Base-by-base conservation (phyloP, 2,329 filamentous ascomycete species). In the Trichoderma lentiforme region DNA sequence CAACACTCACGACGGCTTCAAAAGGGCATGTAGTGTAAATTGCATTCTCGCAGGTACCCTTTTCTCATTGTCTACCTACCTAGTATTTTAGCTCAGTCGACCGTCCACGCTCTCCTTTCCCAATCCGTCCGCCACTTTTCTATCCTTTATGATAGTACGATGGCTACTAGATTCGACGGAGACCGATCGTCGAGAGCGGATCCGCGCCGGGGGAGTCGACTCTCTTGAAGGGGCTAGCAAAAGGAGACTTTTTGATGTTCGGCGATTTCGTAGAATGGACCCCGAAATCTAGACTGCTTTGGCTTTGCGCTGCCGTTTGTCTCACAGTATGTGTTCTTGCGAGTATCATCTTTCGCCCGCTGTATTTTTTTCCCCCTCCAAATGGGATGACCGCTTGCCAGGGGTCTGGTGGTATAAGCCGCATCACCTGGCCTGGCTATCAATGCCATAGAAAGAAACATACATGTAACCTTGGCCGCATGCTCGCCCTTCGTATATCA, bases 121-220 rank as follows among this genome's bases (percentile, higher is more conserved):
- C 30, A 24, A 36, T 66, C 3, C 11, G 21, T 36, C 30, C 53
- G 8, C 39, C 3, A 9, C 39, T 15, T 30, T 65, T 24, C 39
- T 21, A 51, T 51, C 26, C 12, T 64, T 64, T 32, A 15, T 64
- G 61, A 34, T 53, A 34, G 36, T 11, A 65, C 26, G 18, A 32
- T 65, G 26, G 11, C 18, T n/a, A 28, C 26, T 51, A 53, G 39
- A 65, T 51, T 47, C 21, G 34, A 60, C 65, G 34, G 34, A 60
- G 53, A 68, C 58, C 53, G 65, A 68, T 68, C 53, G 65, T 66
- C 65, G 9, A 32, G 43, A 58, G 56, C 66, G 66, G 66, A 69
- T 51, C 56, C 66, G 66, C 66, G 39, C 39, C 7, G 1, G 24
- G n/a, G 28, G 26, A 3, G n/a, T 32, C 21, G 26, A 39, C 15